Evolutionary conservation across 2,329 filamentous ascomycete species (phyloP).

Genomic region (Sarocladium brachiariae): DNA sequence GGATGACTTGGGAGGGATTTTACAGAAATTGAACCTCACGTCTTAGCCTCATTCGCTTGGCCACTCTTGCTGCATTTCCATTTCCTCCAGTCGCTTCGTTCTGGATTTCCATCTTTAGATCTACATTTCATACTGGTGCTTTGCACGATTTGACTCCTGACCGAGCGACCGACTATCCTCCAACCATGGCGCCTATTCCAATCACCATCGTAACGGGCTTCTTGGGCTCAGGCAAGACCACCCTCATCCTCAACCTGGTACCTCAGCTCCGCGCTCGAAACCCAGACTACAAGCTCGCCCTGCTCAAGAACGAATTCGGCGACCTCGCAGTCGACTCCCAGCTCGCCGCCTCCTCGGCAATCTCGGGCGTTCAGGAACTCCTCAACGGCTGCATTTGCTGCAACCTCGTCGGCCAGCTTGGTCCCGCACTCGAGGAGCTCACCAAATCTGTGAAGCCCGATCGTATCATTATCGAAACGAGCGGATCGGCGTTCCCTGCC

Average conservation of each 20-base stretch:
- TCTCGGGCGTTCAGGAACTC: slow-evolving; percentile 85
- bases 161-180: not conserved
- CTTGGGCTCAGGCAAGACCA: slow-evolving; percentile 93
- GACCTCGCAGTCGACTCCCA: slow-evolving; percentile 91
- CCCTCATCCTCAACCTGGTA: slow-evolving; percentile 86
- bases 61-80: not conserved
- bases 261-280: slow-evolving; percentile 75
- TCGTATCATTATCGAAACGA: slow-evolving; percentile 90
- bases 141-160: too few species aligned
- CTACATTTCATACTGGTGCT: too few species aligned
- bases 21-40: not conserved
- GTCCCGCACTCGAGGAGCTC: slow-evolving; percentile 71
- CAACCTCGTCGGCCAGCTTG: slow-evolving; percentile 89
- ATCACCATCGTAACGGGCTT: slow-evolving; percentile 96
- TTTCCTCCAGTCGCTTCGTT: too few species aligned
- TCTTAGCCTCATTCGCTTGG: not conserved
- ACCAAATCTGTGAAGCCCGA: slow-evolving; percentile 55
- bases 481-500: slow-evolving; percentile 78
- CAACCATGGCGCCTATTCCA: slow-evolving; percentile 62
- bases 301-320: slow-evolving; percentile 98
- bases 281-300: slow-evolving; percentile 74
- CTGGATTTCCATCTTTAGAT: too few species aligned
- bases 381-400: slow-evolving; percentile 98
- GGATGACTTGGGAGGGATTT: not conserved
- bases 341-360: slow-evolving; percentile 73